Evolutionary conservation across 495 filamentous ascomycete genomes (phyloP).

Genomic region (Penicillium angulare): DNA sequence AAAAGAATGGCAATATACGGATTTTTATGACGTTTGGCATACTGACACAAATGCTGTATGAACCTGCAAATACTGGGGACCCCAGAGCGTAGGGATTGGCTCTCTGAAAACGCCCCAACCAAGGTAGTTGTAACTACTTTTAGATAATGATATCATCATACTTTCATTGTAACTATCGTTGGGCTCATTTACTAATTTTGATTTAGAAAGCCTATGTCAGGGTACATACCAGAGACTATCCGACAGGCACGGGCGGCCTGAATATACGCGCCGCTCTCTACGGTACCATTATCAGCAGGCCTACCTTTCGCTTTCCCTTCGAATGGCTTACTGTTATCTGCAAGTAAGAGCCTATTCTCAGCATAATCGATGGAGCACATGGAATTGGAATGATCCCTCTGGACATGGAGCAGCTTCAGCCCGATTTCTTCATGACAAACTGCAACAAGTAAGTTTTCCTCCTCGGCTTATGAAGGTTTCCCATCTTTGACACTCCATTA

Average conservation of each 20-base stretch:
- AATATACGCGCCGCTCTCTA: constrained; percentile 64
- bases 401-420: constrained; percentile 57
- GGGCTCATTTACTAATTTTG: too few species aligned
- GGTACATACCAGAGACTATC: too few species aligned
- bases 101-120: too few species aligned
- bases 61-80: too few species aligned
- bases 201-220: too few species aligned
- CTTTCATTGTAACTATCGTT: too few species aligned
- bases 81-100: too few species aligned
- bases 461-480: not conserved
- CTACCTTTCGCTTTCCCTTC: constrained; percentile 78
- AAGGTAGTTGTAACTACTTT: too few species aligned
- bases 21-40: too few species aligned
- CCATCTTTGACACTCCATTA: constrained; percentile 14
- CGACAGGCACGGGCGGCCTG: constrained; percentile 40
- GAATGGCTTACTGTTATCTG: constrained; percentile 72
- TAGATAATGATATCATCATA: too few species aligned
- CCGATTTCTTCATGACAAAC: constrained; percentile 84
- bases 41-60: too few species aligned
- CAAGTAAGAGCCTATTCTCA: constrained; percentile 58
- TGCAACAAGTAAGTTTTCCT: constrained; percentile 64
- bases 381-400: constrained; percentile 75
- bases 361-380: constrained; percentile 78
- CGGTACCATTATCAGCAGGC: constrained; percentile 72
- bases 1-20: too few species aligned